A percentile compares a stretch with the other conserved stretches of the same genome.
Evolutionary conservation across 2,329 filamentous ascomycete genomes (phyloP).

Genomic region (Aspergillus sp.): DNA sequence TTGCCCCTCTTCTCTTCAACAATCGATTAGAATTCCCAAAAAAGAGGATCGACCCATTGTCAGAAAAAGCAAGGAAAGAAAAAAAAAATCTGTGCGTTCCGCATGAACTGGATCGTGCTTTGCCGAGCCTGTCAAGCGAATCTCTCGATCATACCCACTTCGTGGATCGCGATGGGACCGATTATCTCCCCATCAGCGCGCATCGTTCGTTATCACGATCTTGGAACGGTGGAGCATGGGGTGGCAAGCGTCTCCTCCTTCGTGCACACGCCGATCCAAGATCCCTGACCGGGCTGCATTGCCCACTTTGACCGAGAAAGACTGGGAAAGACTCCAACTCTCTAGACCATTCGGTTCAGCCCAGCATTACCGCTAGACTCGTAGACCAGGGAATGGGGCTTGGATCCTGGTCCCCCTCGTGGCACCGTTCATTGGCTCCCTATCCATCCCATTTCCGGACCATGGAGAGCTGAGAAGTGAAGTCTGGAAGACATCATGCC

Average conservation of each 20-base stretch:
- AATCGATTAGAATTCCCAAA: not conserved
- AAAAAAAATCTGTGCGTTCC: constrained; percentile 10
- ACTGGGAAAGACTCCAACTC: constrained; percentile 4
- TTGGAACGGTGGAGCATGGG: constrained; percentile 15
- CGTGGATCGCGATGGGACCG: constrained; percentile 11
- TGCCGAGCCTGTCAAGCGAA: constrained; percentile 12
- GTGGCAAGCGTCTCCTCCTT: constrained; percentile 16
- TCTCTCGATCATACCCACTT: constrained; percentile 6
- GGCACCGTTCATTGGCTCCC: constrained; percentile 15
- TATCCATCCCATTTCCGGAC: constrained; percentile 14
- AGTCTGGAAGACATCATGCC: constrained; percentile 10
- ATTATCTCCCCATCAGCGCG: constrained; percentile 4
- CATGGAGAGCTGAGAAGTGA: constrained; percentile 17
- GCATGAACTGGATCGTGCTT: constrained; percentile 12
- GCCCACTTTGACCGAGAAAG: constrained; percentile 8
- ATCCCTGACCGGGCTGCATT: constrained; percentile 13
- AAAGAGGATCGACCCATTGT: too few relatives aligned
- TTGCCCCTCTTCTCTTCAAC: constrained; percentile 1
- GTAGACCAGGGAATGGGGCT: constrained; percentile 8
- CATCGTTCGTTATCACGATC: constrained; percentile 6
- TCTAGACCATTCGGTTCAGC: constrained; percentile 11
- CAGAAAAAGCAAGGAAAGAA: constrained; percentile 1
- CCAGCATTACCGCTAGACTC: constrained; percentile 9
- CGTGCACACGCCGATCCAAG: constrained; percentile 12
- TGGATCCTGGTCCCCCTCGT: constrained; percentile 9